A percentile compares a stretch with the other conserved stretches of the same genome.
Evolutionary conservation across 768 basidiomycete genomes (phyloP).

Genomic region (Amanita inopinata): DNA sequence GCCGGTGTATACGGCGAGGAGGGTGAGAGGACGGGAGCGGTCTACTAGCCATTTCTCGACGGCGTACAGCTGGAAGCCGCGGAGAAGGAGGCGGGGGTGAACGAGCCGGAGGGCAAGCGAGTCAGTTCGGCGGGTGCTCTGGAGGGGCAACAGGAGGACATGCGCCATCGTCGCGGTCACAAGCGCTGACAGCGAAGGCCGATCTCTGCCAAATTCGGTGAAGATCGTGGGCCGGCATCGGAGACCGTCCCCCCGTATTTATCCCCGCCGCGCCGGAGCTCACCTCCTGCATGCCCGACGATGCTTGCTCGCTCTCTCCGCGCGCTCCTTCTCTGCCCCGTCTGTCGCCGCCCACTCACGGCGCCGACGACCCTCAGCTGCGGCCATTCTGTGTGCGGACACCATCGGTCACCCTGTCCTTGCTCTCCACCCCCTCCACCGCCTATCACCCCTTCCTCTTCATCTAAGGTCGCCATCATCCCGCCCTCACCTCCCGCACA

Average conservation of each 20-base stretch:
- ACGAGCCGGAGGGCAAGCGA: constrained; percentile 5
- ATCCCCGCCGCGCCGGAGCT: constrained; percentile 6
- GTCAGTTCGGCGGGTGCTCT: constrained; percentile 10
- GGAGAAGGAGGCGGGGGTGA: constrained; percentile 1
- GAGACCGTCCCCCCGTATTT: background rate
- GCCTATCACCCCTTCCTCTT: constrained; percentile 8
- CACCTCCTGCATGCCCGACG: constrained; percentile 3
- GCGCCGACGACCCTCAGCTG: constrained; percentile 66
- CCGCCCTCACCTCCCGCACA: constrained; percentile 10
- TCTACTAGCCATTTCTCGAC: constrained; percentile 68
- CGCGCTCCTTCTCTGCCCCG: constrained; percentile 41
- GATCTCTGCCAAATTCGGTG: too few species aligned
- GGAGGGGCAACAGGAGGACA: constrained; percentile 9
- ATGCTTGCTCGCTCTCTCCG: constrained; percentile 15
- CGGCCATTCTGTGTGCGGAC: constrained; percentile 72
- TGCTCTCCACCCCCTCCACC: constrained; percentile 26
- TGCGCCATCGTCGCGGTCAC: constrained; percentile 5
- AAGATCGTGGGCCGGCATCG: constrained; percentile 9
- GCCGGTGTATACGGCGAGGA: constrained; percentile 71
- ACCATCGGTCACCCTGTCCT: constrained; percentile 27
- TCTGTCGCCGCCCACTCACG: constrained; percentile 48
- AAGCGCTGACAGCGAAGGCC: background rate
- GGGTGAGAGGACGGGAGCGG: constrained; percentile 19
- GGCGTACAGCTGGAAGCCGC: constrained; percentile 73
- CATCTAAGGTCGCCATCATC: background rate